A percentile compares a stretch with the other conserved stretches of the same genome.
Conservation (phyloP, 768 basidiomycete species). For the Artomyces pyxidatus region DNA sequence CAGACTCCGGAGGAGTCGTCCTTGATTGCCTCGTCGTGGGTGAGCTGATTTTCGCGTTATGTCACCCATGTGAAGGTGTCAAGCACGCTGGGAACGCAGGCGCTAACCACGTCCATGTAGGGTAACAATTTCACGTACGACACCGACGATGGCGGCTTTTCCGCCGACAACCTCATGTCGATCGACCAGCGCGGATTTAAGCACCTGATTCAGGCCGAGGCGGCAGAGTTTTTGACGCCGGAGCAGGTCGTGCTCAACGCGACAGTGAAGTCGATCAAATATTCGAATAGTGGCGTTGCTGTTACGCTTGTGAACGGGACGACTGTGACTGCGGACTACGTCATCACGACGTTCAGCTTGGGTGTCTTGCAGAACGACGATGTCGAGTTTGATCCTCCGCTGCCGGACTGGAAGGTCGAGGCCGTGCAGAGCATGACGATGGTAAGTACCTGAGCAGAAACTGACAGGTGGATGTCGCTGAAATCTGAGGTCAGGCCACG, state of each 20-base stretch:
- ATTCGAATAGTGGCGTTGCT: slow-evolving; percentile 33
- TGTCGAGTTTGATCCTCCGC: slow-evolving; percentile 40
- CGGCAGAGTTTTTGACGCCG: slow-evolving; percentile 38
- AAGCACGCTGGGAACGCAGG: not conserved
- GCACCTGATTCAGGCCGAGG: slow-evolving; percentile 47
- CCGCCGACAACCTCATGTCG: slow-evolving; percentile 40
- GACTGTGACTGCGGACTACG: slow-evolving; percentile 21
- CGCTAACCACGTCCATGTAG: slow-evolving; percentile 21
- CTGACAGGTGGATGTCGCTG: no score
- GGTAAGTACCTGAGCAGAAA: slow-evolving; percentile 30
- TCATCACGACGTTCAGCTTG: slow-evolving; percentile 46
- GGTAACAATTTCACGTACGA: slow-evolving; percentile 55
- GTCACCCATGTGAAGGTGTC: no score
- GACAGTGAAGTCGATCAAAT: slow-evolving; percentile 37
- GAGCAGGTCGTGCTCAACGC: slow-evolving; percentile 40
- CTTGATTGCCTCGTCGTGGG: slow-evolving; percentile 50
- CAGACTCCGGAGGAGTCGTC: slow-evolving; percentile 54
- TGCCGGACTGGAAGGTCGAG: slow-evolving; percentile 55
- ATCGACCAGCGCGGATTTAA: slow-evolving; percentile 59
- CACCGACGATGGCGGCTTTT: slow-evolving; percentile 46
- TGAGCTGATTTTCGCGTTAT: no score
- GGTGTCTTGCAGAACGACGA: slow-evolving; percentile 26
- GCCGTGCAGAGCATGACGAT: slow-evolving; percentile 56
- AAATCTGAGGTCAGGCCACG: slow-evolving; percentile 37
- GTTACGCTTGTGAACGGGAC: slow-evolving; percentile 26